Conservation (phyloP, 306 rosid genomes). For the Cucumis melo region DNA sequence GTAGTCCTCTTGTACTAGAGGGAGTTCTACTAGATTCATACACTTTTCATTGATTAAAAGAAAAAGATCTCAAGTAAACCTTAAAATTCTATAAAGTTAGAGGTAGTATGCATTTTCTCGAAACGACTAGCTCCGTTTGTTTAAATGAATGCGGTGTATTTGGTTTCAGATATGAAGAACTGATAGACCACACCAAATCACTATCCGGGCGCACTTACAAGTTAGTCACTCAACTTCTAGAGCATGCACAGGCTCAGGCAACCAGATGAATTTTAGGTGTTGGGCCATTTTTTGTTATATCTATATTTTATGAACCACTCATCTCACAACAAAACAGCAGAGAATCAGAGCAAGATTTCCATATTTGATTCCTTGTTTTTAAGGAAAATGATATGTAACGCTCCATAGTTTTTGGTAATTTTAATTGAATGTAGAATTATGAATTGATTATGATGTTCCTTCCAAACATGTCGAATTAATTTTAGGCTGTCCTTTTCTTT, state of each 20-base stretch:
- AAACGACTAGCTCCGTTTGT: neutral
- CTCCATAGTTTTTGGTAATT: neutral
- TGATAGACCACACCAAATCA: constrained; percentile 78
- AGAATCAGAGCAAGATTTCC: neutral
- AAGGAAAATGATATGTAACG: neutral
- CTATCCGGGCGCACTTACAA: constrained; percentile 69
- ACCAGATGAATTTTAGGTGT: constrained; percentile 26
- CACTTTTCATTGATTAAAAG: neutral
- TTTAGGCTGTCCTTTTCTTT: neutral
- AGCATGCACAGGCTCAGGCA: constrained; percentile 53
- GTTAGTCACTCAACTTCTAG: constrained; percentile 53
- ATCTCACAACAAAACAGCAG: neutral
- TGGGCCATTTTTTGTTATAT: neutral
- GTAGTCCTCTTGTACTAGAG: neutral
- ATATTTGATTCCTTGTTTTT: neutral
- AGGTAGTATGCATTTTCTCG: neutral
- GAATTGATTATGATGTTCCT: neutral
- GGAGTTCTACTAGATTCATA: neutral
- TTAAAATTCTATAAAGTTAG: neutral
- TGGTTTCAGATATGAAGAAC: constrained; percentile 66
- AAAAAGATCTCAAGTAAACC: too few relatives aligned
- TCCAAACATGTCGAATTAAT: neutral
- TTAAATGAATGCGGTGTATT: neutral
- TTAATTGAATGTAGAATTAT: neutral
- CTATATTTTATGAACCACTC: neutral